Percentiles rank a stretch among this genome's conserved stretches.
Evolutionary conservation across 192 early-diverging fungal species (phyloP).

Genomic region (Paraglomus occultum): DNA sequence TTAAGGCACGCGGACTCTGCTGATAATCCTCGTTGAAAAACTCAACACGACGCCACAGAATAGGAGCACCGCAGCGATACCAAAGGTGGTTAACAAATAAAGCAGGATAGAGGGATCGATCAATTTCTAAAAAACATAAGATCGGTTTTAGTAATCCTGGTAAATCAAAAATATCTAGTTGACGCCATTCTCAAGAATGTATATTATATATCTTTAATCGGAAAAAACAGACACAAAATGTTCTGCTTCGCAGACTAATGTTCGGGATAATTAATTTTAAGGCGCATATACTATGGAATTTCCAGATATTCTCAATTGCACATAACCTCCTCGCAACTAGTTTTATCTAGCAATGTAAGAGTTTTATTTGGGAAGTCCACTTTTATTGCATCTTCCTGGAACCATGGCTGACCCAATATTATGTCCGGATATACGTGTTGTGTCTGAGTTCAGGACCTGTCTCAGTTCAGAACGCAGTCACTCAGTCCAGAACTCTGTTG

Average conservation of each 20-base stretch:
- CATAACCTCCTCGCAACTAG: no score
- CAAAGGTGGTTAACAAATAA: conserved; percentile 17
- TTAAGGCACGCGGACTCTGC: no score
- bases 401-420: neutral
- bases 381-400: conserved; percentile 8
- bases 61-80: conserved; percentile 3
- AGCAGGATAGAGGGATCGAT: conserved; percentile 14
- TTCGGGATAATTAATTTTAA: neutral
- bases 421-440: no score
- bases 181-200: no score
- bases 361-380: conserved; percentile 12
- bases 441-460: no score
- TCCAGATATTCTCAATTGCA: conserved; percentile 16
- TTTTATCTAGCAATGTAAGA: conserved; percentile 18
- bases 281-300: conserved; percentile 15
- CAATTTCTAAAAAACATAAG: conserved; percentile 18
- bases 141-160: conserved; percentile 5
- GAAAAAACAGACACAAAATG: no score
- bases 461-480: no score
- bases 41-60: neutral
- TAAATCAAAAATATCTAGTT: neutral
- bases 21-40: neutral
- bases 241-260: no score
- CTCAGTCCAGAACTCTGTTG: no score
- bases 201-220: no score